A percentile compares a stretch with the other conserved stretches of the same genome.
Conservation (phyloP, 805 yeast genomes). For the Myxozyma monticola region DNA sequence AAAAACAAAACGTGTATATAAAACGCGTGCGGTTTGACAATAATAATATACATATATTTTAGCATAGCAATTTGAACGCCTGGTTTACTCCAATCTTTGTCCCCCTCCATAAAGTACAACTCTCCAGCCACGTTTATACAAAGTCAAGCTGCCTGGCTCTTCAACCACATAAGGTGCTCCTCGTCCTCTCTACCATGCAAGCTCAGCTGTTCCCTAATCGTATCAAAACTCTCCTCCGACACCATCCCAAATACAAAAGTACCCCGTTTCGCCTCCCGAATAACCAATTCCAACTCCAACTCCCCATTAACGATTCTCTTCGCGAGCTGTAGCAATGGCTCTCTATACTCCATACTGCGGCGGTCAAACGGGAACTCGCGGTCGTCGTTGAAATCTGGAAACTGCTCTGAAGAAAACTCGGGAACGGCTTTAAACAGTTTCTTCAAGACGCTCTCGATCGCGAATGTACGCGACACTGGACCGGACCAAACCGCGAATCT, state of each 20-base stretch:
- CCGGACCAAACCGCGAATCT: slow-evolving; percentile 9
- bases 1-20: no score
- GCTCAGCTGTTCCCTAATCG: slow-evolving; percentile 5
- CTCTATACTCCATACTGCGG: slow-evolving; percentile 16
- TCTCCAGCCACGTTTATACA: no score
- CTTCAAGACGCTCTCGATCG: neutral
- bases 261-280: slow-evolving; percentile 2
- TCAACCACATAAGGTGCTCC: slow-evolving; percentile 7
- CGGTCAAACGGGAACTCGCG: slow-evolving; percentile 4
- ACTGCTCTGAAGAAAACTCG: slow-evolving; percentile 1
- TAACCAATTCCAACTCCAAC: slow-evolving; percentile 4
- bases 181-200: slow-evolving; percentile 10
- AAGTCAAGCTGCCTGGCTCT: neutral
- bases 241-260: slow-evolving; percentile 6
- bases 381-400: slow-evolving; percentile 9
- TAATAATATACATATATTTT: no score
- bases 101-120: no score
- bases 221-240: slow-evolving; percentile 5
- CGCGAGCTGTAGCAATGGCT: slow-evolving; percentile 21
- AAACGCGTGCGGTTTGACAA: no score
- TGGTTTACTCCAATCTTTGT: no score
- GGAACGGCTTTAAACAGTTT: slow-evolving; percentile 1
- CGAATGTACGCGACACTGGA: slow-evolving; percentile 16
- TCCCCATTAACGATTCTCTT: slow-evolving; percentile 8
- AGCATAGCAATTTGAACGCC: no score